Evolutionary conservation across 116 monocot species (phyloP).

Genomic region (Iris pallida): DNA sequence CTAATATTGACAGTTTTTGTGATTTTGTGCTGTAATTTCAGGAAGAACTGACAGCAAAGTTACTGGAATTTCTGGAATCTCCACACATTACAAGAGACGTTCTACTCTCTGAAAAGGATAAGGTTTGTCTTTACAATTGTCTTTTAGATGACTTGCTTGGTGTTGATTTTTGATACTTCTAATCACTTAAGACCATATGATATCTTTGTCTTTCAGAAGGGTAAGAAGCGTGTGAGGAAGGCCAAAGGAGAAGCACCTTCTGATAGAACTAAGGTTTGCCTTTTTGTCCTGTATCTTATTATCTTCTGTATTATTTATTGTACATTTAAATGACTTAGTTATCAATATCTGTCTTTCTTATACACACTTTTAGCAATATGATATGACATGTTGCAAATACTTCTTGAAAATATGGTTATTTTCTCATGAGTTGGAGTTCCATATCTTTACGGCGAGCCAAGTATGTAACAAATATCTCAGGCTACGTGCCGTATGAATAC

Average conservation of each 20-base stretch:
- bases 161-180: neutral
- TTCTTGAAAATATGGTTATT: too few species aligned
- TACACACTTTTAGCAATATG: too few species aligned
- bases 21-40: constrained; percentile 20
- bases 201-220: constrained; percentile 27
- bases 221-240: constrained; percentile 42
- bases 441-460: too few species aligned
- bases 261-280: constrained; percentile 20
- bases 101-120: constrained; percentile 53
- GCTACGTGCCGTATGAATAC: too few species aligned
- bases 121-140: constrained; percentile 22
- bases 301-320: neutral
- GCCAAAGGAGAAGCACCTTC: constrained; percentile 31
- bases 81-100: constrained; percentile 77
- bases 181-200: neutral
- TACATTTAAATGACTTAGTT: too few species aligned
- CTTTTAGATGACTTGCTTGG: neutral
- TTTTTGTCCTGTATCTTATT: too few species aligned
- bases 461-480: too few species aligned
- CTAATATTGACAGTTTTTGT: neutral
- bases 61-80: constrained; percentile 73
- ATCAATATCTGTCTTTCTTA: too few species aligned
- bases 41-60: constrained; percentile 70
- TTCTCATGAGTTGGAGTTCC: too few species aligned
- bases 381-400: too few species aligned